A percentile compares a stretch with the other conserved stretches of the same genome.
Conservation (phyloP, 2,329 filamentous ascomycete species). For the Colletotrichum kahawae region DNA sequence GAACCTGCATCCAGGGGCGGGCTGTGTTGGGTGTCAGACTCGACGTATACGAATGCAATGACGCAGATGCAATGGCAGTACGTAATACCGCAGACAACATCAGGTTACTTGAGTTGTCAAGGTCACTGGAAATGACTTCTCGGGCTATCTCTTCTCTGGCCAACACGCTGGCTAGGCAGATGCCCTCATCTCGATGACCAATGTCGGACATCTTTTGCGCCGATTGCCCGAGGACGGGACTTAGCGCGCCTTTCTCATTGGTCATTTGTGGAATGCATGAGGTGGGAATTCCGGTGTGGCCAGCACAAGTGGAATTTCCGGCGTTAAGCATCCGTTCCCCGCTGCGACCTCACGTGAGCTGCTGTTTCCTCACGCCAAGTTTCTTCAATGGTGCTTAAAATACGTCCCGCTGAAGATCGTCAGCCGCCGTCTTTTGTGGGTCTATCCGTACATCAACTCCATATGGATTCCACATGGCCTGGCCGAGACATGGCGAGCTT, state of each 20-base stretch:
- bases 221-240: conserved; percentile 27
- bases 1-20: not conserved
- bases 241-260: not conserved
- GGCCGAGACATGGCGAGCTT: conserved; percentile 3
- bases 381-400: not conserved
- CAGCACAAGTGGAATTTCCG: not conserved
- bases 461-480: not conserved
- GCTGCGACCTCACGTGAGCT: not conserved
- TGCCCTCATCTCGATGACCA: not conserved
- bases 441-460: not conserved
- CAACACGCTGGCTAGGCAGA: not conserved
- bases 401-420: not conserved
- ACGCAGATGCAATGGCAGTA: not conserved
- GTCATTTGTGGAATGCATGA: not conserved
- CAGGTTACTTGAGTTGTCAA: not conserved
- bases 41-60: not conserved
- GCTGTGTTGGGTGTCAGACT: not conserved
- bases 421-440: not conserved
- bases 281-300: not conserved
- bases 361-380: not conserved
- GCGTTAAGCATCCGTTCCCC: not conserved
- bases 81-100: not conserved
- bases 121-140: not conserved
- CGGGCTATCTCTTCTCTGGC: not conserved
- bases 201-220: conserved; percentile 29